These are phyloP conservation scores for Rickenella mellea DNA, from an alignment of 768 basidiomycete genomes.

Conservation along the genomic window DNA sequence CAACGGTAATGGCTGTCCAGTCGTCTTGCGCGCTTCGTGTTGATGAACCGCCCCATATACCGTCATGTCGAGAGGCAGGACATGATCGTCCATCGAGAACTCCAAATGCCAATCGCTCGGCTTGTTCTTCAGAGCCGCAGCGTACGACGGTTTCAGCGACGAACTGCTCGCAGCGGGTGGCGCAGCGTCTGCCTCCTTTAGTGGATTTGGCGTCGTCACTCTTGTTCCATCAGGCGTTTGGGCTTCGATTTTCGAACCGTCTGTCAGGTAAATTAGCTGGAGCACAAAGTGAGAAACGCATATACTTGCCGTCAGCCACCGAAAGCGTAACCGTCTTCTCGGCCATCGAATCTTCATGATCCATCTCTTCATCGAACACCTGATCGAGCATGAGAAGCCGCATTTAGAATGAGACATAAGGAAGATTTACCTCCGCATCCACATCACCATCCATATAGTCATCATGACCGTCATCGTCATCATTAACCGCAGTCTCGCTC, in stretches of 20 bases:
- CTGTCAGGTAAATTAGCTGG: constrained; percentile 24
- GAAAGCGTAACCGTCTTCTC: constrained; percentile 86
- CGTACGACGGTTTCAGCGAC: constrained; percentile 62
- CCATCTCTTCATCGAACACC: constrained; percentile 83
- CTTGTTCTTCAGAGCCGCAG: constrained; percentile 86
- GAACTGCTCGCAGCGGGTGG: constrained; percentile 22
- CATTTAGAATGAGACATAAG: not conserved
- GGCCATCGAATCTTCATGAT: constrained; percentile 54
- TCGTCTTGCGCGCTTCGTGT: constrained; percentile 73
- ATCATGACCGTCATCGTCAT: constrained; percentile 54
- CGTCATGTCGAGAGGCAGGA: constrained; percentile 78
- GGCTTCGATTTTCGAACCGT: constrained; percentile 90
- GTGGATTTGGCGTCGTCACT: constrained; percentile 74
- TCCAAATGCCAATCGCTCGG: constrained; percentile 96
- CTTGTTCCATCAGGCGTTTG: constrained; percentile 96
- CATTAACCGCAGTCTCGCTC: constrained; percentile 47
- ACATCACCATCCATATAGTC: constrained; percentile 82
- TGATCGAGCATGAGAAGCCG: constrained; percentile 12
- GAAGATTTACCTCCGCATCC: constrained; percentile 53
- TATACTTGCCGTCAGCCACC: constrained; percentile 60
- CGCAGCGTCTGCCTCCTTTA: constrained; percentile 29
- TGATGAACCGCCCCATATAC: constrained; percentile 96
- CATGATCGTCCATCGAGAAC: constrained; percentile 87
- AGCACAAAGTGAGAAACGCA: not conserved
- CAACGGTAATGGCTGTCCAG: constrained; percentile 43